Base-by-base conservation (phyloP, 2,329 filamentous ascomycete species). In the Exophiala calicioides region DNA sequence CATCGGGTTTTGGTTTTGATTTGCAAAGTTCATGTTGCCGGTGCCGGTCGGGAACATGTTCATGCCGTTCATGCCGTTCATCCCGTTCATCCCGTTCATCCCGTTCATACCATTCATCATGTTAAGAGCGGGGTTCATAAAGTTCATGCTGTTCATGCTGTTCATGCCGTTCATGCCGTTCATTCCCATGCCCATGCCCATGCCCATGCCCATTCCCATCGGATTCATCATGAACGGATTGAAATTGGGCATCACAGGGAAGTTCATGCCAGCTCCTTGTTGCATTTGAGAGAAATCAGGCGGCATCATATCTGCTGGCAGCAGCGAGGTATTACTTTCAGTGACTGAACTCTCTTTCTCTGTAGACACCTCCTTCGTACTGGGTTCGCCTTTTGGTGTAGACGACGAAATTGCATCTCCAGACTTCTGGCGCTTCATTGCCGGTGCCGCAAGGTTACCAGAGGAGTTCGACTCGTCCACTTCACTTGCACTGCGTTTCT, bases 401-500 rank as follows among this genome's bases (percentile, higher is more conserved):
- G 46, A 45, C 8, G 46, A 52, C 38, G 53, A 37, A 19, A 39
- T 29, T 1, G 55, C 52, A 6, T 76, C 62, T 68, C 70, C 60
- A 58, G 70, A 58, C 69, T 68, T 72, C 35, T 68, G 67, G 50
- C 70, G 73, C 56, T 73, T 74, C 56, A 65, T 57, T 12, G 60
- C 57, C 19, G 65, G 59, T 15, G 60, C 60, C 36, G 53, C 50
- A 24, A 61, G 46, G 66, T 69, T 60, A 73, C 73, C 62, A 66
- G 69, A 45, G 78, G 79, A 81, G 82, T 85, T 27, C 78, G 81
- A 63, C 47, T 68, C 73, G 37, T 68, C 68, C 43, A 77, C 68
- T 23, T 81, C 76, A 41, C 90, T 88, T 10, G 90, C 89, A 8
- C 86, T 79, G 16, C 93, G 82, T 72, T 97, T 98, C 70, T 87